phyloP scores from a whole-genome alignment of 1,284 basidiomycete genomes.

The Pseudozyma flocculosa region DNA sequence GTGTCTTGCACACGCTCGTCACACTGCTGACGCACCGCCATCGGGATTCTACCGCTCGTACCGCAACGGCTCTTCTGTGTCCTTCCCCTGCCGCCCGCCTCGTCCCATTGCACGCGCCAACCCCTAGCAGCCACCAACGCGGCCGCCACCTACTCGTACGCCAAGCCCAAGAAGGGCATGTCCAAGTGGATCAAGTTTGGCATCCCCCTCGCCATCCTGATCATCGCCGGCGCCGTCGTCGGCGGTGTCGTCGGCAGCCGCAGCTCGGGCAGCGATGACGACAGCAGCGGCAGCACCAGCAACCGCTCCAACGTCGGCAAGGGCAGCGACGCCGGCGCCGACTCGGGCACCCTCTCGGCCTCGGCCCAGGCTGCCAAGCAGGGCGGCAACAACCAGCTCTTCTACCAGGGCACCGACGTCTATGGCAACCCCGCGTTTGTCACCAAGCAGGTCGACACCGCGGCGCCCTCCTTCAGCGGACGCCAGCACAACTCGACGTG shows the following conservation, averaged over 20 bases:
- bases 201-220: constrained; percentile 42
- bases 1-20: too few species aligned
- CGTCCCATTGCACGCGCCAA: too few species aligned
- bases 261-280: constrained; percentile 61
- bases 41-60: too few species aligned
- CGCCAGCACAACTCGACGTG: constrained; percentile 16
- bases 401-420: constrained; percentile 65
- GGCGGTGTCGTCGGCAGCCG: constrained; percentile 73
- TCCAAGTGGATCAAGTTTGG: constrained; percentile 51
- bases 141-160: constrained; percentile 48
- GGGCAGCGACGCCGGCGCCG: constrained; percentile 23
- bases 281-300: constrained; percentile 52
- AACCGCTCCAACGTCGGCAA: constrained; percentile 38
- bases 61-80: too few species aligned
- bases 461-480: constrained; percentile 24
- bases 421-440: constrained; percentile 82
- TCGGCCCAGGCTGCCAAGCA: constrained; percentile 67
- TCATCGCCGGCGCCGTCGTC: constrained; percentile 66
- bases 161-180: constrained; percentile 42
- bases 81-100: too few species aligned
- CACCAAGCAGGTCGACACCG: constrained; percentile 68
- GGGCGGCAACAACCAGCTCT: constrained; percentile 70
- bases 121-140: constrained; percentile 26
- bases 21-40: too few species aligned
- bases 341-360: constrained; percentile 57